Evolutionary conservation across 345 rosid genomes (phyloP).

Genomic region (Eutrema yunnanense): DNA sequence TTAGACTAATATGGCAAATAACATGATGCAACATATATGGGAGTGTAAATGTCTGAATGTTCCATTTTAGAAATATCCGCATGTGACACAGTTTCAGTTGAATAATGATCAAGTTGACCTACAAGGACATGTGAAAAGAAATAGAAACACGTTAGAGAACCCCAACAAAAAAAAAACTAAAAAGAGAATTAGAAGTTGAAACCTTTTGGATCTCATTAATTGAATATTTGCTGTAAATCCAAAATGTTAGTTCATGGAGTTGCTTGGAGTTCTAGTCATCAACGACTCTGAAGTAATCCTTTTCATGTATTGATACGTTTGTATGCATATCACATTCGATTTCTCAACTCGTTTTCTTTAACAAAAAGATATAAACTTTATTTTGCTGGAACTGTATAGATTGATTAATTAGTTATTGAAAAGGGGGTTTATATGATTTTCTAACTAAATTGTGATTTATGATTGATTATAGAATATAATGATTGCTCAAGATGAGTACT

Average conservation of each 20-base stretch:
- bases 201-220: not conserved
- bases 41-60: slow-evolving; percentile 3
- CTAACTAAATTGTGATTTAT: too few species aligned
- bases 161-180: not conserved
- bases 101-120: slow-evolving; percentile 14
- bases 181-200: not conserved
- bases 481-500: too few species aligned
- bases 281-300: not conserved
- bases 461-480: too few species aligned
- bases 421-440: not conserved
- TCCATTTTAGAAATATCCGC: slow-evolving; percentile 11
- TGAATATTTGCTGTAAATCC: not conserved
- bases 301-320: not conserved
- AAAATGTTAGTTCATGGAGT: not conserved
- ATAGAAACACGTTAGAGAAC: not conserved
- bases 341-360: too few species aligned
- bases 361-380: too few species aligned
- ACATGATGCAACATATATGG: slow-evolving; percentile 2
- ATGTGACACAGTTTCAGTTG: slow-evolving; percentile 3
- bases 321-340: not conserved
- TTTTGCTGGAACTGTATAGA: not conserved
- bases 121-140: not conserved
- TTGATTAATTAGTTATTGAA: not conserved
- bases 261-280: not conserved
- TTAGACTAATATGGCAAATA: slow-evolving; percentile 19